Evolutionary conservation across 2,329 filamentous ascomycete genomes (phyloP).

Genomic region (Lizonia empirigonia): DNA sequence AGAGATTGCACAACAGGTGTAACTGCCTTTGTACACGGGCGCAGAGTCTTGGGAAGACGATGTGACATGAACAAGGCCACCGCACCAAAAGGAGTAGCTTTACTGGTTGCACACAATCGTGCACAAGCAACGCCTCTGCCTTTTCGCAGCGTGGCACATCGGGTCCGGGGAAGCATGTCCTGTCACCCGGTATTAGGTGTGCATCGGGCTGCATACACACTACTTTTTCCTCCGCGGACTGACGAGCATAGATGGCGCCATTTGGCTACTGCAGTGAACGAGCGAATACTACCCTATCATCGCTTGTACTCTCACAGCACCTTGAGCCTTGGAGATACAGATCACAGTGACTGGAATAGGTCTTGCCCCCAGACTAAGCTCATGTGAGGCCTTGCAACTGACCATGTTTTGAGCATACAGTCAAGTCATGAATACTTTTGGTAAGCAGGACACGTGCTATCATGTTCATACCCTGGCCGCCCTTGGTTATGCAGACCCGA

Average conservation of each 20-base stretch:
- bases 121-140: conserved; percentile 7
- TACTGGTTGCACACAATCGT: not conserved
- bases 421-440: not conserved
- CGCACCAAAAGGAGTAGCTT: not conserved
- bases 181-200: conserved; percentile 1
- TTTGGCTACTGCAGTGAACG: not conserved
- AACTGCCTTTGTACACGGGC: not conserved
- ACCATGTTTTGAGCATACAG: not conserved
- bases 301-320: not conserved
- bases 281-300: not conserved
- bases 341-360: not conserved
- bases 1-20: not conserved
- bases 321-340: not conserved
- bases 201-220: conserved; percentile 9
- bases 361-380: not conserved
- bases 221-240: not conserved
- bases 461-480: not conserved
- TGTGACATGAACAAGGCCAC: not conserved
- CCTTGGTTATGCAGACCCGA: not conserved
- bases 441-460: not conserved
- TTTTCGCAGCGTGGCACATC: not conserved
- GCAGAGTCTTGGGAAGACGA: conserved; percentile 1
- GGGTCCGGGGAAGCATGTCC: conserved; percentile 3
- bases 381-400: not conserved
- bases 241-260: not conserved